These are phyloP conservation scores for Xerophyta viscosa DNA, from an alignment of 106 monocot genomes.

Conservation along the genomic window DNA sequence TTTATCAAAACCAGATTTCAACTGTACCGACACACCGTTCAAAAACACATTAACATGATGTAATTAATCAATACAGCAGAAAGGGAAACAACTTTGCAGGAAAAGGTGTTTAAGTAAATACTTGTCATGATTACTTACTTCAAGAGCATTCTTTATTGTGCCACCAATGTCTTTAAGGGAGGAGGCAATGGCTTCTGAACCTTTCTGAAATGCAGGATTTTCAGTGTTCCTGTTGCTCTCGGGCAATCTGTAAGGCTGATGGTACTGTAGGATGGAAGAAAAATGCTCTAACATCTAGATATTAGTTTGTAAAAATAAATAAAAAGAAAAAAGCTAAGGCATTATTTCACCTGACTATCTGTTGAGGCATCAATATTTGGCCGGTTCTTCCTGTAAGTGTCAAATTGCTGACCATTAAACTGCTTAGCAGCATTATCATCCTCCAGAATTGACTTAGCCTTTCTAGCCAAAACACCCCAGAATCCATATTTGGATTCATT, in stretches of 20 bases:
- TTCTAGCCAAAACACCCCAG: slow-evolving; percentile 66
- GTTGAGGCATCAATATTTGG: slow-evolving; percentile 17
- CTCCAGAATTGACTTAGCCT: slow-evolving; percentile 67
- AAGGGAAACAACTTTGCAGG: background rate
- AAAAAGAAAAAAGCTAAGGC: too few species aligned
- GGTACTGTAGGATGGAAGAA: slow-evolving; percentile 16
- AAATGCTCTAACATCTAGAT: too few species aligned
- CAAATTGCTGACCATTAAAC: slow-evolving; percentile 5
- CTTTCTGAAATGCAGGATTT: slow-evolving; percentile 38
- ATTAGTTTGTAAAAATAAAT: too few species aligned
- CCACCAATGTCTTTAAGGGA: slow-evolving; percentile 73
- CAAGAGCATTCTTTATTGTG: slow-evolving; percentile 58
- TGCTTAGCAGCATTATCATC: slow-evolving; percentile 31
- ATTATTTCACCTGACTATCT: slow-evolving; percentile 46
- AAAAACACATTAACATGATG: too few species aligned
- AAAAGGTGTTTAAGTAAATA: background rate
- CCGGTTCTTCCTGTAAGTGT: slow-evolving; percentile 18
- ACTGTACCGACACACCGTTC: too few species aligned
- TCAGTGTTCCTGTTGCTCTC: slow-evolving; percentile 40
- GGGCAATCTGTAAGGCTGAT: slow-evolving; percentile 39
- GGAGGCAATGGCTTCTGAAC: slow-evolving; percentile 56
- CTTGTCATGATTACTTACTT: slow-evolving; percentile 39
- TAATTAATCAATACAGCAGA: too few species aligned
- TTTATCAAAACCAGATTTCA: too few species aligned
- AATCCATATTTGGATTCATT: slow-evolving; percentile 61